Percentiles rank a stretch among this genome's conserved stretches.
phyloP scores from a whole-genome alignment of 257 asterid species.

The Solanum virginianum region DNA sequence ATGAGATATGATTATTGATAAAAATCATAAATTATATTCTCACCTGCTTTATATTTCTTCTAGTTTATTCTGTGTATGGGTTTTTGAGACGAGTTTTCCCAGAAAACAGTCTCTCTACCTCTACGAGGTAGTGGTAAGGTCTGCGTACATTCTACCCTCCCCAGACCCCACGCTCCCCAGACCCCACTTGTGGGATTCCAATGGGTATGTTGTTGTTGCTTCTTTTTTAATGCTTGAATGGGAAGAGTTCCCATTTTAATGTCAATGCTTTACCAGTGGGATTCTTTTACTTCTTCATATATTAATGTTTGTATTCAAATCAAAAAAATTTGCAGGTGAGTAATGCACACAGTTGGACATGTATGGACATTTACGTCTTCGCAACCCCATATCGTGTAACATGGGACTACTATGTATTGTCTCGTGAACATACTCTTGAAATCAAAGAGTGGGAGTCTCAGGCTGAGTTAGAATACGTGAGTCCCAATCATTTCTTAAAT shows the following conservation, averaged over 20 bases:
- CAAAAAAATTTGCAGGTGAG: constrained; percentile 29
- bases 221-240: background rate
- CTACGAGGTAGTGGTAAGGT: too few relatives aligned
- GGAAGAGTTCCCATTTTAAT: background rate
- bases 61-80: too few relatives aligned
- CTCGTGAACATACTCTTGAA: constrained; percentile 77
- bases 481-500: constrained; percentile 6
- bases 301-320: background rate
- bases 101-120: too few relatives aligned
- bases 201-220: background rate
- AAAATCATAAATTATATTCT: background rate
- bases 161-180: too few relatives aligned
- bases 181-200: too few relatives aligned
- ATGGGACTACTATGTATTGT: constrained; percentile 71
- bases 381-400: constrained; percentile 88
- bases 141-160: too few relatives aligned
- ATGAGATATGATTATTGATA: background rate
- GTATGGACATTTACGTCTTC: constrained; percentile 75
- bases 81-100: too few relatives aligned
- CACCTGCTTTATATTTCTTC: background rate
- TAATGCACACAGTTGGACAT: constrained; percentile 76
- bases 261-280: background rate
- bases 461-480: constrained; percentile 69
- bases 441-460: constrained; percentile 75
- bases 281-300: background rate